Base-by-base conservation (phyloP, 371 early-diverging fungal genomes). In the Mortierella sp. region DNA sequence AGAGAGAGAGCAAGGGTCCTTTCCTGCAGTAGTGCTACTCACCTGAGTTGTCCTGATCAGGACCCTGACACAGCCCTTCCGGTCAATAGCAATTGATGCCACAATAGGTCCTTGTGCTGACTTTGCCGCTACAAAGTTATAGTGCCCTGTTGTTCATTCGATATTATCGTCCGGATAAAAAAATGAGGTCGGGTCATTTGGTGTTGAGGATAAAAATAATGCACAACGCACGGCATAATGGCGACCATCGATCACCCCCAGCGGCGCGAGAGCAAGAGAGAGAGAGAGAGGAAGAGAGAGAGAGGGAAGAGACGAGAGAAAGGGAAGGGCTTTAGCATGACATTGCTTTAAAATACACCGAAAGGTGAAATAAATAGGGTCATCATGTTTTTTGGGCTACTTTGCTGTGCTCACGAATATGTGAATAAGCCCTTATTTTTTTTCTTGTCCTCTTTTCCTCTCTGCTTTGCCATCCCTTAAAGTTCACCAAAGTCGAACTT, bases 41-140 rank as follows among this genome's bases (percentile, higher is more conserved):
- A 80, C 80, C 66, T 71, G 76, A 4, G 72, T 61, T n/a, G 76
- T 75, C 55, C 80, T 71, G 63, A 71, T 34, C 39, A 80, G 69
- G n/a, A 80, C 66, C 34, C 80, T 68, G 29, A 72, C 48, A 48
- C 72, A 53, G 29, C 66, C 72, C 11, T 72, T 71, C 39, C 37
- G 68, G 50, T 76, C 76, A 8, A 71, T 61, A 16, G 50, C 55
- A 16, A 80, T 53, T 34, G 80, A 80, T 40, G 72, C 73, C 4
- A 72, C 50, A 50, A 80, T 72, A 26, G 80, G 80, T 8, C 76
- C 76, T 47, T 76, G 80, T 24, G 69, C 39, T 26, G 79, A 71
- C 40, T 69, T 55, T 1, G 73, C 50, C 1, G 80, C 76, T n/a
- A 80, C 73, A 55, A 58, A 80, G 70, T 76, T 80, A 61, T 39